A percentile compares a stretch with the other conserved stretches of the same genome.
Conservation (phyloP, 2,329 filamentous ascomycete genomes). For the Hirsutella minnesotensis region DNA sequence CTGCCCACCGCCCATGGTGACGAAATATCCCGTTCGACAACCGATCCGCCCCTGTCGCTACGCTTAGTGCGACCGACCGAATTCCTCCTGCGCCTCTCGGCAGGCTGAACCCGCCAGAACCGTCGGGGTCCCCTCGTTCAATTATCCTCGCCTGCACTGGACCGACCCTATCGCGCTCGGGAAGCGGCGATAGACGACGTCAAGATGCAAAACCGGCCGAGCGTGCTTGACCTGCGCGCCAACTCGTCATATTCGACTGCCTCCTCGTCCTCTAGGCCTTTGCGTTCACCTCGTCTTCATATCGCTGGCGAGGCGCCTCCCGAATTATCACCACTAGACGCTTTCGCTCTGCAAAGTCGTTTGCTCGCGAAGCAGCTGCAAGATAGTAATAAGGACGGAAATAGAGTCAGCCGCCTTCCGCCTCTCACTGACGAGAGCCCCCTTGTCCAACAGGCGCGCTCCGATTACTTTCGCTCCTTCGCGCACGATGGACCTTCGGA, state of each 20-base stretch:
- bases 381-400: conserved; percentile 60
- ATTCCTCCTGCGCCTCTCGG: conserved; percentile 5
- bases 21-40: conserved; percentile 9
- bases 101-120: background rate
- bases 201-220: conserved; percentile 43
- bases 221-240: conserved; percentile 47
- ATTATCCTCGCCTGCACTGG: conserved; percentile 3
- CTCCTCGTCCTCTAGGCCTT: conserved; percentile 36
- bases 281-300: conserved; percentile 63
- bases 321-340: conserved; percentile 86
- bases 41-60: conserved; percentile 9
- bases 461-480: conserved; percentile 69
- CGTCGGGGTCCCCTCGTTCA: background rate
- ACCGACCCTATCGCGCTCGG: conserved; percentile 2
- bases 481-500: conserved; percentile 51
- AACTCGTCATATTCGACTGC: conserved; percentile 38
- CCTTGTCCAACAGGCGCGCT: conserved; percentile 59
- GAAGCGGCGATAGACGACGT: conserved; percentile 5
- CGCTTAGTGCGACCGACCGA: conserved; percentile 4
- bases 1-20: conserved; percentile 6
- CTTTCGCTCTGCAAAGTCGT: conserved; percentile 84
- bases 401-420: conserved; percentile 74
- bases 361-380: conserved; percentile 79
- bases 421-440: conserved; percentile 75
- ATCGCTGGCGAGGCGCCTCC: conserved; percentile 74